Evolutionary conservation across 2,329 filamentous ascomycete genomes (phyloP).

Genomic region (Xylariaceae sp.): DNA sequence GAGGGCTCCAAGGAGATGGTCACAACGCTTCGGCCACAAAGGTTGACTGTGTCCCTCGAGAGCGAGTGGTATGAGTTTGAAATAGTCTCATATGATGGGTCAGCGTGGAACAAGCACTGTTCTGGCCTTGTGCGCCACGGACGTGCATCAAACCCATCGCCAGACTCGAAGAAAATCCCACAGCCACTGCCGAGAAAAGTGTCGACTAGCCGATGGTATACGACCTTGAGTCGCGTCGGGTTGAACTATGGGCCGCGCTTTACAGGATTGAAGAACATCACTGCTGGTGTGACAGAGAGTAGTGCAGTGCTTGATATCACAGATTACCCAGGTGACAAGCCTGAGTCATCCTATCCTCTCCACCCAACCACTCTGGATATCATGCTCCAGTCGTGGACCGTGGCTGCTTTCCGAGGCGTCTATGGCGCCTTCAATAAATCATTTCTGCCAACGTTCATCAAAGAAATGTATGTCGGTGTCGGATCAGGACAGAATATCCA

Average conservation of each 20-base stretch:
- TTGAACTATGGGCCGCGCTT: neutral
- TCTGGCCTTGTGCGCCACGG: neutral
- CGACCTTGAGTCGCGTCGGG: neutral
- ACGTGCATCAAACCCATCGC: neutral
- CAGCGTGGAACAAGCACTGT: constrained; percentile 1
- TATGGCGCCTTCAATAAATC: neutral
- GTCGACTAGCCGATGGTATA: neutral
- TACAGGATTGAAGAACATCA: neutral
- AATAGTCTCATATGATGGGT: constrained; percentile 13
- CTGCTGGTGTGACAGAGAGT: neutral
- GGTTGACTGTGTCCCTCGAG: no score
- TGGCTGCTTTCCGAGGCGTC: neutral
- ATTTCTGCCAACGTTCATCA: neutral
- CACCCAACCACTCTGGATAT: neutral
- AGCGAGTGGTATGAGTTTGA: no score
- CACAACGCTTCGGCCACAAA: no score
- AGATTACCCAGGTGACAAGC: neutral
- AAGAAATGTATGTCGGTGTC: neutral
- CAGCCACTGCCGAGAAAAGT: neutral
- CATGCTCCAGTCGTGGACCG: neutral
- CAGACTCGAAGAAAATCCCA: neutral
- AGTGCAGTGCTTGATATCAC: neutral
- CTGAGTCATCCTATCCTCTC: neutral
- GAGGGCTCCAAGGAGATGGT: no score
- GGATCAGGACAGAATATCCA: neutral